These are phyloP conservation scores for Cladosporium sp. DNA, from an alignment of 2,329 filamentous ascomycete genomes.

Conservation along the genomic window DNA sequence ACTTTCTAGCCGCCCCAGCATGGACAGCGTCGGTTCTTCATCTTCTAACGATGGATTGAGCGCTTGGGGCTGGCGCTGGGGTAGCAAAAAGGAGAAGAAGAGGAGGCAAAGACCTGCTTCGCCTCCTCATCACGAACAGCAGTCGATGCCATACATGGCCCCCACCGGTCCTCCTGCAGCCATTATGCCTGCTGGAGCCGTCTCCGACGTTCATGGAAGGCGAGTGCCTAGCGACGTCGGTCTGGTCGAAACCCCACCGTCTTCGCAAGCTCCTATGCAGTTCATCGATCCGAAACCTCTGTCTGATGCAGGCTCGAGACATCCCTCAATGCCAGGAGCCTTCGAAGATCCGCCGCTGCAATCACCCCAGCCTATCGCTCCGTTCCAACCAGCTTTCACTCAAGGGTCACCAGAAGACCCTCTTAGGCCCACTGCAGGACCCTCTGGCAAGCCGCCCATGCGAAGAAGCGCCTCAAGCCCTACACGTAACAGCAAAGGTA, in stretches of 20 bases:
- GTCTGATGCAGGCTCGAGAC: slow-evolving; percentile 54
- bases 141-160: slow-evolving; percentile 2
- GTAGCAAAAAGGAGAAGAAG: slow-evolving; percentile 45
- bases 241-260: slow-evolving; percentile 36
- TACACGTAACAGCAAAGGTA: slow-evolving; percentile 22
- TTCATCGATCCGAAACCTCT: slow-evolving; percentile 64
- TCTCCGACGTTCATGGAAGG: slow-evolving; percentile 40
- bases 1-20: slow-evolving; percentile 40
- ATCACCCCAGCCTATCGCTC: slow-evolving; percentile 75
- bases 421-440: not conserved
- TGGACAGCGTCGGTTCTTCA: slow-evolving; percentile 48
- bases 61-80: slow-evolving; percentile 61
- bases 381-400: slow-evolving; percentile 47
- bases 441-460: slow-evolving; percentile 35
- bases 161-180: slow-evolving; percentile 12
- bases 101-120: slow-evolving; percentile 18
- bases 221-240: slow-evolving; percentile 12
- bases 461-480: slow-evolving; percentile 31
- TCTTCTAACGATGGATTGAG: slow-evolving; percentile 41
- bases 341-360: slow-evolving; percentile 64
- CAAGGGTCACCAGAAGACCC: slow-evolving; percentile 15
- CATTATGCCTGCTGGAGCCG: slow-evolving; percentile 37
- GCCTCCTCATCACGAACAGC: slow-evolving; percentile 14
- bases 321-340: slow-evolving; percentile 27
- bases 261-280: slow-evolving; percentile 56